A percentile compares a stretch with the other conserved stretches of the same genome.
phyloP scores from a whole-genome alignment of 768 basidiomycete species.

The Lactifluus pinguis region DNA sequence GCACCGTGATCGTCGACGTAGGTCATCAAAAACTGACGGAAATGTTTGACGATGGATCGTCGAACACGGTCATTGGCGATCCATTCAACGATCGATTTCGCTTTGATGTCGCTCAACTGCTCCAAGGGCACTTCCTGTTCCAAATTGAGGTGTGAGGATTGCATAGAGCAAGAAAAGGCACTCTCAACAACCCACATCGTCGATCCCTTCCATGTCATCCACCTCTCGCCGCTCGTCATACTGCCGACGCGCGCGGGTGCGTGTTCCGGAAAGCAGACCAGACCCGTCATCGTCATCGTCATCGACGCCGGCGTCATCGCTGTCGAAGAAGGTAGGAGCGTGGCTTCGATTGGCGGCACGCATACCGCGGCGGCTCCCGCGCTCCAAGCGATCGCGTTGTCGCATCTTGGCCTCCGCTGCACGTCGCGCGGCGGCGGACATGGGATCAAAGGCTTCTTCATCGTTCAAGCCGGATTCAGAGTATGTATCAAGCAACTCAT shows the following conservation, averaged over 20 bases:
- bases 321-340: conserved; percentile 81
- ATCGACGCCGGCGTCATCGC: conserved; percentile 69
- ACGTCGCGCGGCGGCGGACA: conserved; percentile 63
- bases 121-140: conserved; percentile 85
- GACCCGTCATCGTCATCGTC: conserved; percentile 53
- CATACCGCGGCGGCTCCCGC: conserved; percentile 54
- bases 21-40: conserved; percentile 91
- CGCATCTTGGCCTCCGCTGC: conserved; percentile 85
- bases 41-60: conserved; percentile 83
- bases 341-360: conserved; percentile 73
- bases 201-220: conserved; percentile 85
- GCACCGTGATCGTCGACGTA: conserved; percentile 87
- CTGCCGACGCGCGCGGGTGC: conserved; percentile 73
- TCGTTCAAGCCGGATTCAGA: conserved; percentile 85
- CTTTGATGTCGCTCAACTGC: conserved; percentile 95
- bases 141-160: conserved; percentile 12
- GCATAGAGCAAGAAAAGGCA: background rate
- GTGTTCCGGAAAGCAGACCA: conserved; percentile 61
- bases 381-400: conserved; percentile 71
- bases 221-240: conserved; percentile 89
- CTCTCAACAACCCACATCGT: conserved; percentile 52
- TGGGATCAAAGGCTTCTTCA: conserved; percentile 54
- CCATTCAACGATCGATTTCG: conserved; percentile 96
- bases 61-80: conserved; percentile 88
- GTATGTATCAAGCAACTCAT: conserved; percentile 77